Evolutionary conservation across 805 yeast genomes (phyloP).

Genomic region (Zygoascus biomembranicola): DNA sequence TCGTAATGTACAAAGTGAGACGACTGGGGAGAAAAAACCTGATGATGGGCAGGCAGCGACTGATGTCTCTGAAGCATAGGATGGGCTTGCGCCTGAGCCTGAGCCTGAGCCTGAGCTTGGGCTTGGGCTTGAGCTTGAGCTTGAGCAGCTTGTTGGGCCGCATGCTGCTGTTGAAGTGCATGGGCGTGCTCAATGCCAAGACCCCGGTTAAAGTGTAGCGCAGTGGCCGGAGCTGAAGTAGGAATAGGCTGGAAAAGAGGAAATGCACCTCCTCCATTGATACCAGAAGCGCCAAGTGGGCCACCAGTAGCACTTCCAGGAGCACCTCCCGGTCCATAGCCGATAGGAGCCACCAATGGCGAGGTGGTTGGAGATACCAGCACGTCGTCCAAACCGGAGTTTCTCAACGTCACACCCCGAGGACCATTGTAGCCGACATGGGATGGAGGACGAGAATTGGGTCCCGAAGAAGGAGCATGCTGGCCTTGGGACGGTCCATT

Average conservation of each 20-base stretch:
- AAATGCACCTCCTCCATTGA: not conserved
- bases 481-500: not conserved
- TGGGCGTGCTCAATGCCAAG: slow-evolving; percentile 1
- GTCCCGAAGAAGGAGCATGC: not conserved
- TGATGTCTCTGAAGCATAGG: slow-evolving; percentile 1
- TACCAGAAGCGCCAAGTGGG: not conserved
- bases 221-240: not conserved
- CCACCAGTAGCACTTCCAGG: not conserved
- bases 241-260: not conserved
- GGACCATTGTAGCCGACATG: not conserved
- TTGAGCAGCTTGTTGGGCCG: not conserved
- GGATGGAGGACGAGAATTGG: not conserved
- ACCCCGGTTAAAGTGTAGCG: not conserved
- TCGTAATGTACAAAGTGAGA: not conserved
- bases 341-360: not conserved
- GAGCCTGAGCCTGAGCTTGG: not conserved
- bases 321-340: not conserved
- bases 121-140: no score
- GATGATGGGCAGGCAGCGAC: not conserved
- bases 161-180: not conserved
- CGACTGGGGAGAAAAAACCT: not conserved
- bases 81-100: not conserved
- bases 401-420: not conserved
- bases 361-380: not conserved
- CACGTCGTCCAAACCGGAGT: not conserved